Percentiles rank a stretch among this genome's conserved stretches.
These are phyloP conservation scores for Gossypium laxum DNA, from an alignment of 441 rosid species.

Conservation along the genomic window DNA sequence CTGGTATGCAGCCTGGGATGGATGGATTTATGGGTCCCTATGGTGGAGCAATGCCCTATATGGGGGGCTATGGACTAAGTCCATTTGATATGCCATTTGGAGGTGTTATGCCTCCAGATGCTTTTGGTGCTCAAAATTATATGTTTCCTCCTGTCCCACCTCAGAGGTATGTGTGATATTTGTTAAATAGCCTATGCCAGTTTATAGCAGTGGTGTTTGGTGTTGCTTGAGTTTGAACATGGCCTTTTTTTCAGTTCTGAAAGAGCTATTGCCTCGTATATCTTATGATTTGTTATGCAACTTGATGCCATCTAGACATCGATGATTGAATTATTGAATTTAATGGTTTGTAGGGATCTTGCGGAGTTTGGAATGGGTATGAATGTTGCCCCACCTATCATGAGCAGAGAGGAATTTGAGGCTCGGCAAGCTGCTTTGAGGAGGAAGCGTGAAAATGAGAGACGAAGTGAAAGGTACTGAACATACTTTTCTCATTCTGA, in stretches of 20 bases:
- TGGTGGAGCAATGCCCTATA: constrained; percentile 56
- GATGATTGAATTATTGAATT: neutral
- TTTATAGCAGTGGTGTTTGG: neutral
- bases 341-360: constrained; percentile 49
- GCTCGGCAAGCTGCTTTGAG: constrained; percentile 83
- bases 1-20: constrained; percentile 75
- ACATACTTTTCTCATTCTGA: neutral
- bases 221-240: neutral
- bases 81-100: constrained; percentile 60
- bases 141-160: constrained; percentile 57
- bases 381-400: constrained; percentile 58
- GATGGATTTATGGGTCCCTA: constrained; percentile 67
- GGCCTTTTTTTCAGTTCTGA: neutral
- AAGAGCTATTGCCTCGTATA: neutral
- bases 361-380: constrained; percentile 72
- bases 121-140: constrained; percentile 48
- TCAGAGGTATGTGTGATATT: constrained; percentile 36
- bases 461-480: constrained; percentile 62
- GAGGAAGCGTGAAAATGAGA: constrained; percentile 75
- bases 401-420: constrained; percentile 89
- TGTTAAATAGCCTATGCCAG: neutral
- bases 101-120: constrained; percentile 52
- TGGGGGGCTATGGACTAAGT: constrained; percentile 61
- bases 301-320: neutral
- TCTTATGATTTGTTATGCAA: neutral